phyloP scores from a whole-genome alignment of 805 yeast species.

The Spencermartinsiella europaea region DNA sequence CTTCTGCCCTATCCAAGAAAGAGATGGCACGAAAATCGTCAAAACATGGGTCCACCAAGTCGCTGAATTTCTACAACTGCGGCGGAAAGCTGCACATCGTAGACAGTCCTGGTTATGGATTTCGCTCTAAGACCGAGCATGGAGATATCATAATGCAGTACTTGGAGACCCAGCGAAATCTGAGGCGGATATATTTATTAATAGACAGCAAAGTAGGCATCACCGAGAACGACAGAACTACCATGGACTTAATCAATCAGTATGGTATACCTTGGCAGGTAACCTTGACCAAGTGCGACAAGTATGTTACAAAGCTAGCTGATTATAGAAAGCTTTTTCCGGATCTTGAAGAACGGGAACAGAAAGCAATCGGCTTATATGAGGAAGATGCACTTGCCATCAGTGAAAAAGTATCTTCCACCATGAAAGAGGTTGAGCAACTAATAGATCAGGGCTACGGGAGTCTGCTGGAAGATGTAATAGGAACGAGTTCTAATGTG shows the following conservation, averaged over 20 bases:
- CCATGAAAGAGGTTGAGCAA: constrained; percentile 4
- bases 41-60: constrained; percentile 52
- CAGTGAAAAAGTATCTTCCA: constrained; percentile 1
- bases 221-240: constrained; percentile 47
- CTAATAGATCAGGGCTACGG: constrained; percentile 16
- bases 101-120: constrained; percentile 92
- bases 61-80: constrained; percentile 67
- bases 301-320: constrained; percentile 29
- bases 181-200: constrained; percentile 57
- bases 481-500: constrained; percentile 20
- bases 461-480: constrained; percentile 34
- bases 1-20: constrained; percentile 24
- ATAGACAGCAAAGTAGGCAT: constrained; percentile 59
- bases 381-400: constrained; percentile 8
- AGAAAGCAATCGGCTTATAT: not conserved
- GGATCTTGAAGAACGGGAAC: not conserved
- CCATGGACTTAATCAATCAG: constrained; percentile 46
- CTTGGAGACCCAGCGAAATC: constrained; percentile 46
- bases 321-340: not conserved
- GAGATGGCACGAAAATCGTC: constrained; percentile 41
- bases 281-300: constrained; percentile 73
- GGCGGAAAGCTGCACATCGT: constrained; percentile 60
- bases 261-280: constrained; percentile 67
- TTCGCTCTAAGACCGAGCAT: constrained; percentile 56
- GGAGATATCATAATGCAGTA: constrained; percentile 67